Evolutionary conservation across 768 basidiomycete species (phyloP).

Genomic region (Lepiota venenata): DNA sequence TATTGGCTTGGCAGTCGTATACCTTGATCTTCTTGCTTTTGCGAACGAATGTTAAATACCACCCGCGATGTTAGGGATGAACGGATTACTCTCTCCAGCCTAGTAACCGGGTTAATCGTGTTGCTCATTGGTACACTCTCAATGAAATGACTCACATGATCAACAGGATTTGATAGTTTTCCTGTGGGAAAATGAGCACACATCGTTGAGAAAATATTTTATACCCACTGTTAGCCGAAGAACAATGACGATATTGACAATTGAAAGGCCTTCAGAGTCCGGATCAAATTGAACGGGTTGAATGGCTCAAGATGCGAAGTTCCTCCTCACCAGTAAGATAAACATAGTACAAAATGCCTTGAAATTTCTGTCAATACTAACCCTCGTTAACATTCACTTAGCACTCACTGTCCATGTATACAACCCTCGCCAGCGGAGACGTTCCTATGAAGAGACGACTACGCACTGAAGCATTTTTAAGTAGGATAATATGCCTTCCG

Average conservation of each 20-base stretch:
- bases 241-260: neutral
- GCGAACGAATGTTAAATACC: conserved; percentile 4
- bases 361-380: no score
- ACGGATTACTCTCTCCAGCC: neutral
- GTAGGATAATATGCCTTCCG: no score
- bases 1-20: neutral
- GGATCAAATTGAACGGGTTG: neutral
- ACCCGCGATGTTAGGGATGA: conserved; percentile 4
- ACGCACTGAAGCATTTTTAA: neutral
- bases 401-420: conserved; percentile 2
- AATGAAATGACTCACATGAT: neutral
- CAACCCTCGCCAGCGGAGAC: neutral
- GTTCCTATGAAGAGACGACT: neutral
- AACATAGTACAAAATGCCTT: conserved; percentile 3
- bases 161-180: neutral
- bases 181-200: neutral
- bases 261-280: conserved; percentile 6
- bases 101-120: neutral
- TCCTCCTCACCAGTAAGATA: neutral
- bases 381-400: no score
- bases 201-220: neutral
- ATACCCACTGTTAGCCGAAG: neutral
- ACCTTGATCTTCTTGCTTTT: neutral
- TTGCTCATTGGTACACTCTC: neutral
- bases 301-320: neutral